These are phyloP conservation scores for Stagonosporopsis vannaccii DNA, from an alignment of 2,329 filamentous ascomycete genomes.

Conservation along the genomic window DNA sequence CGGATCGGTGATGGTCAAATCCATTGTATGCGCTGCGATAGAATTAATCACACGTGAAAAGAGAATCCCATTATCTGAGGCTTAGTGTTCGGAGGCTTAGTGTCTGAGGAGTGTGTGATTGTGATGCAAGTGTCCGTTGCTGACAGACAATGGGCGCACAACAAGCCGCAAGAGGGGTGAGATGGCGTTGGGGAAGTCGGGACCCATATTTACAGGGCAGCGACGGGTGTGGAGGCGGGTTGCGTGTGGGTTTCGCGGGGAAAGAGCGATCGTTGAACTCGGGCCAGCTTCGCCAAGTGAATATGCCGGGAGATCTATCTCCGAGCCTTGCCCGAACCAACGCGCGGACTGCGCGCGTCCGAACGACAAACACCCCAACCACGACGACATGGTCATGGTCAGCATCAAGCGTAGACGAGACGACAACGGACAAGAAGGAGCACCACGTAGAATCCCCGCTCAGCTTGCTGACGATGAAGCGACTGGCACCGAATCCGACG, in stretches of 20 bases:
- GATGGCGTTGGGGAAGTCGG: background rate
- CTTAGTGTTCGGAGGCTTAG: too few relatives aligned
- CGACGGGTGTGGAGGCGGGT: conserved; percentile 13
- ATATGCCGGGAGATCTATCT: conserved; percentile 6
- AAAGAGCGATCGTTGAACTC: conserved; percentile 10
- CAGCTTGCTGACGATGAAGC: conserved; percentile 23
- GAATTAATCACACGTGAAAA: conserved; percentile 8
- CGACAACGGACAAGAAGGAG: conserved; percentile 28
- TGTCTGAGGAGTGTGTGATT: background rate
- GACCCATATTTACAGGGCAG: background rate
- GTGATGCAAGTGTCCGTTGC: background rate
- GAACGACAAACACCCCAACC: conserved; percentile 15
- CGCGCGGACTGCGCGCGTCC: conserved; percentile 36
- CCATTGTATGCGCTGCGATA: conserved; percentile 5
- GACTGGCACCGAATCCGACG: conserved; percentile 24
- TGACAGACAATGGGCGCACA: background rate
- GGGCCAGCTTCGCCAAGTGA: conserved; percentile 10
- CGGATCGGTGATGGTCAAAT: conserved; percentile 11
- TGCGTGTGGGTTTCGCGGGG: conserved; percentile 14
- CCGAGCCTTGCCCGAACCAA: conserved; percentile 10
- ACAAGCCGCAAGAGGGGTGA: background rate
- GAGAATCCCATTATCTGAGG: background rate
- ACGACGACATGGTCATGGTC: conserved; percentile 41
- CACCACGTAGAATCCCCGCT: conserved; percentile 40
- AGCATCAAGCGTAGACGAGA: conserved; percentile 44